Evolutionary conservation across 495 filamentous ascomycete genomes (phyloP), one percentile per base, ranked within the genome.

Genomic region (Friedmanniomyces endolithicus): DNA sequence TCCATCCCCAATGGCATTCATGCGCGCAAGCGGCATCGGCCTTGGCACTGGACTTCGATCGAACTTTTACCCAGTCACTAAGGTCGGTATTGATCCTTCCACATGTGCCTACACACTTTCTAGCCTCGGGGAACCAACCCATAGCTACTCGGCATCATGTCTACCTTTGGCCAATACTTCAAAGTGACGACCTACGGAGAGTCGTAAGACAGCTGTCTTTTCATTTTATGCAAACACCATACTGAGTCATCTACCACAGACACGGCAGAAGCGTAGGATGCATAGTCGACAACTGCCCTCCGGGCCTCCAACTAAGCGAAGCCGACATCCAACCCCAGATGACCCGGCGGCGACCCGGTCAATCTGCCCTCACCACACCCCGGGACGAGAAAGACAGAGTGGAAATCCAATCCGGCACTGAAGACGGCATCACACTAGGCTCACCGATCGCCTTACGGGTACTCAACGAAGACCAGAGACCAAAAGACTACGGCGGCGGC

Each of bases 291-390:
- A 87, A 87, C 49, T 84, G 79, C 64, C 92, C 92, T 8, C 89
- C 92, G 0, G 89, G 90, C 59, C 85, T 98, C 77, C 72, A 83
- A 59, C 79, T 97, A 66, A 86, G 83, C 48, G 90, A 95, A 70
- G 77, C 73, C 55, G 89, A 95, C 67, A 92, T 98, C 65, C 92
- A 98, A 71, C 86, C 88, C 40, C 92, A 96, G 70, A 83, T 98
- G 79, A 94, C 84, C 27, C 83, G 94, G 55, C 77, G 92, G 55
- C 79, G 92, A 40, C 92, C 92, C 11, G 92, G 92, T 39, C 94
- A 98, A 70, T 87, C 81, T 63, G 83, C 80, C 41, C 80, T 98
- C 61, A 90, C 88, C 4, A 98, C 92, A 27, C 92, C 94, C 34
- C 81, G 92, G 35, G 78, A 97, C 65, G 92, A 98, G 70, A 90